Conservation (phyloP, 805 yeast genomes). For the Schwanniomyces yamadae region DNA sequence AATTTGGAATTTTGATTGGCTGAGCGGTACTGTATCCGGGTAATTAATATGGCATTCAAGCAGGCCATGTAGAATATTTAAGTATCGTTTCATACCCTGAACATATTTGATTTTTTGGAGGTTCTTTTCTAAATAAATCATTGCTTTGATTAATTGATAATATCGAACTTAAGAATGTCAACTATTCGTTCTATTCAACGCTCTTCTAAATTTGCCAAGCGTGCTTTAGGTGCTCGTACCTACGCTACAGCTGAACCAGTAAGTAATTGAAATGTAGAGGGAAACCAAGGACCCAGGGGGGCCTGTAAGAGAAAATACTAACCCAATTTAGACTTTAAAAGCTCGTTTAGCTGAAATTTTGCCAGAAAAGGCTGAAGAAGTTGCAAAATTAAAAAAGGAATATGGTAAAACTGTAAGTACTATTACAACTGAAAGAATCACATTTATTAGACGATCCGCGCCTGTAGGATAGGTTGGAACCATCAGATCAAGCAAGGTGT, state of each 20-base stretch:
- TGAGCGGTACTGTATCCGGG: constrained; percentile 4
- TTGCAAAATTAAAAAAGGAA: constrained; percentile 85
- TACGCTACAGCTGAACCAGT: constrained; percentile 40
- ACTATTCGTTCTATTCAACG: constrained; percentile 38
- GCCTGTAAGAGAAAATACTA: no score
- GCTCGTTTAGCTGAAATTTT: constrained; percentile 91
- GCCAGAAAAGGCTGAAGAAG: constrained; percentile 90
- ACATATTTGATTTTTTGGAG: constrained; percentile 1
- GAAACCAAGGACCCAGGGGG: neutral
- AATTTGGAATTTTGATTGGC: constrained; percentile 6
- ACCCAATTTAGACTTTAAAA: constrained; percentile 62
- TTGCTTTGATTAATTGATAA: constrained; percentile 1
- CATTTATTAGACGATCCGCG: no score
- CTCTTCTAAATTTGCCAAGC: constrained; percentile 29
- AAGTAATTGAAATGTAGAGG: constrained; percentile 12
- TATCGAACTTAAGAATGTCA: constrained; percentile 22
- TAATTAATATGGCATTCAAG: constrained; percentile 8
- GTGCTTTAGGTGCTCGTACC: constrained; percentile 25
- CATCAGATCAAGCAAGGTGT: no score
- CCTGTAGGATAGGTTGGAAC: no score
- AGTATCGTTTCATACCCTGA: constrained; percentile 7
- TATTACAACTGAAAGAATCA: no score
- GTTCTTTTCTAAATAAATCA: constrained; percentile 1
- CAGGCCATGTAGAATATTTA: constrained; percentile 8
- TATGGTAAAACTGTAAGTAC: constrained; percentile 77